Evolutionary conservation across 2,329 filamentous ascomycete species (phyloP), one percentile per base, ranked within the genome.

Genomic region (Claviceps pazoutovae): DNA sequence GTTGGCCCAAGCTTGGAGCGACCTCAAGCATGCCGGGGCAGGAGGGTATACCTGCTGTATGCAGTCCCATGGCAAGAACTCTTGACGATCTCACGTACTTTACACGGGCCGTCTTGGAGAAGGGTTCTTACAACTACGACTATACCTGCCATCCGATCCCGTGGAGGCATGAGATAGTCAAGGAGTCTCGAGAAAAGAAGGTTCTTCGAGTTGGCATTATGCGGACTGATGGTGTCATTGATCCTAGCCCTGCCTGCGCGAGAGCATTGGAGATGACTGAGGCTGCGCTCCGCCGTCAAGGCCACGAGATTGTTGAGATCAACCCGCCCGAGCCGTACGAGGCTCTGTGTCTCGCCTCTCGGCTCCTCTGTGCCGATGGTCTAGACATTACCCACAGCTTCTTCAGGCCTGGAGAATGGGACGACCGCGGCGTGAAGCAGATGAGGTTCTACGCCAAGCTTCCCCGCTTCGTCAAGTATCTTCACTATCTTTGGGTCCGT

Each of bases 1-100:
- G 90, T 48, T 96, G 90, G 88, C 88, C 88, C 1, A 95, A 94
- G 66, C 76, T 80, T 43, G 88, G 88, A 9, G 82, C 88, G 64
- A 79, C 79, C 55, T 95, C 90, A 0, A 90, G 85, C 60, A 95
- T 95, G 88, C 82, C 86, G 0, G 91, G 91, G 0, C 89, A 96
- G 64, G 91, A 96, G 63, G 90, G 89, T 0, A 82, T 96, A 36
- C 82, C 88, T 1, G 87, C 84, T 56, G 88, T 95, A 19, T 95
- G 90, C 68, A 91, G 86, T 53, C 90, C 90, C 5, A 96, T 97
- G 91, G 80, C 90, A 2, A 78, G 89, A 50, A 95, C 89, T 0
- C 68, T 95, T 53, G 78, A 82, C 56, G 90, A 96, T 62, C 70
- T 96, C 55, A 77, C 76, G 1, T 95, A 95, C 69, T 96, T 96